phyloP scores from a whole-genome alignment of 1,284 basidiomycete genomes.

The Porphyrellus sp. region DNA sequence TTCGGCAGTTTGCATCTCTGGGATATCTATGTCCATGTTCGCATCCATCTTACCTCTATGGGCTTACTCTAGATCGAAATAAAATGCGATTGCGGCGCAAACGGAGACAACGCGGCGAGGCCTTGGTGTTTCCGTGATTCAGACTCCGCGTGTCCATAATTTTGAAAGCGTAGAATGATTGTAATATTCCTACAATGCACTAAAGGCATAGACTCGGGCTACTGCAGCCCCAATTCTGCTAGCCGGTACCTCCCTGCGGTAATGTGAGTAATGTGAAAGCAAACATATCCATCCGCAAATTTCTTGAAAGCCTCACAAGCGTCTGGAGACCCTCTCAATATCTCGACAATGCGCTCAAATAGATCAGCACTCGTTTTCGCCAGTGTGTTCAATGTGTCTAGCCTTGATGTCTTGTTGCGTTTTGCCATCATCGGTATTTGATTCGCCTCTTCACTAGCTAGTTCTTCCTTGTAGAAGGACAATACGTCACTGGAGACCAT shows the following conservation, averaged over 20 bases:
- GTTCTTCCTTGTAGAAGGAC: slow-evolving; percentile 44
- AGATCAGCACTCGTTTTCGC: slow-evolving; percentile 23
- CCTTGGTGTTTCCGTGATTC: too few species aligned
- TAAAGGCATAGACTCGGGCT: too few species aligned
- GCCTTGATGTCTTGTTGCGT: slow-evolving; percentile 21
- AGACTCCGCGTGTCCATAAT: too few species aligned
- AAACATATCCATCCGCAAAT: slow-evolving; percentile 20
- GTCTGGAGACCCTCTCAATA: slow-evolving; percentile 20
- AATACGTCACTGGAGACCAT: slow-evolving; percentile 36
- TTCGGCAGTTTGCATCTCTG: slow-evolving; percentile 58
- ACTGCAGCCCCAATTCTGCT: too few species aligned
- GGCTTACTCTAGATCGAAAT: slow-evolving; percentile 17
- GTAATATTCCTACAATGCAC: too few species aligned
- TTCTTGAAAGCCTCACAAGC: slow-evolving; percentile 20
- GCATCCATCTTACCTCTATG: slow-evolving; percentile 8
- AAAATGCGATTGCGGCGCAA: too few species aligned
- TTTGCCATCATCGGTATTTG: slow-evolving; percentile 33
- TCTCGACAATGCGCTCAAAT: slow-evolving; percentile 16
- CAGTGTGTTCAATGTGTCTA: slow-evolving; percentile 25
- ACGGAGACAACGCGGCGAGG: too few species aligned
- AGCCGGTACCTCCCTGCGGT: too few species aligned
- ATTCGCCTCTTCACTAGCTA: slow-evolving; percentile 34
- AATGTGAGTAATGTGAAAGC: too few species aligned
- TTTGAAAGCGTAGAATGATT: too few species aligned
- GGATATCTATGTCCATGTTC: slow-evolving; percentile 72